Evolutionary conservation across 306 rosid genomes (phyloP).

Genomic region (Malus sieversii): DNA sequence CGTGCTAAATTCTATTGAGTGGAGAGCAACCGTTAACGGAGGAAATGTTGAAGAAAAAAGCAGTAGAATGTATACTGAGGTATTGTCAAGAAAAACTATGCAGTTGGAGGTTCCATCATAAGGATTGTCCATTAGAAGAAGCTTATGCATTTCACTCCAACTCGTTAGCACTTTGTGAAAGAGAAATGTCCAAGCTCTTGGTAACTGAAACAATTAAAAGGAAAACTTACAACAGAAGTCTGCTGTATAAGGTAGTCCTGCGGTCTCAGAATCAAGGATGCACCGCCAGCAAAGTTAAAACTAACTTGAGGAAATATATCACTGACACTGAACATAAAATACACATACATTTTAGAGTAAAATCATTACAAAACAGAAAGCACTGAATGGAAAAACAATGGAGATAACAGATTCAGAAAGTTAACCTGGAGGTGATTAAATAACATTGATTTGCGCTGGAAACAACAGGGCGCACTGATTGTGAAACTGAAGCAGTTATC

Average conservation of each 20-base stretch:
- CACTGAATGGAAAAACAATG: background rate
- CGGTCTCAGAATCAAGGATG: slow-evolving; percentile 65
- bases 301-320: slow-evolving; percentile 85
- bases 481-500: slow-evolving; percentile 57
- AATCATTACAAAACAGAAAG: slow-evolving; percentile 5
- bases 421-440: slow-evolving; percentile 58
- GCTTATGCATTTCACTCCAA: slow-evolving; percentile 8
- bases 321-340: slow-evolving; percentile 40
- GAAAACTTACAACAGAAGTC: slow-evolving; percentile 61
- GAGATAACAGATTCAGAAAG: slow-evolving; percentile 1
- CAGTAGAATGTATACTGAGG: background rate
- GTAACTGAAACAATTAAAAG: background rate
- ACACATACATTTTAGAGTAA: slow-evolving; percentile 14
- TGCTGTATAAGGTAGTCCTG: slow-evolving; percentile 91
- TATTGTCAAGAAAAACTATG: background rate
- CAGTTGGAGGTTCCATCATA: background rate
- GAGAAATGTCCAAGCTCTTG: background rate
- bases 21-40: background rate
- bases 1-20: background rate
- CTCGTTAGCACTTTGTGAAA: slow-evolving; percentile 10
- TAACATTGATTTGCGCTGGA: slow-evolving; percentile 72
- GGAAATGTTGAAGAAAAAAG: background rate
- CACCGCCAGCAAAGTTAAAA: slow-evolving; percentile 82
- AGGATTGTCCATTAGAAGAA: slow-evolving; percentile 4
- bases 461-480: slow-evolving; percentile 48